Evolutionary conservation across 2,329 filamentous ascomycete genomes (phyloP), one percentile per base, ranked within the genome.

Genomic region (Curvularia sp.): DNA sequence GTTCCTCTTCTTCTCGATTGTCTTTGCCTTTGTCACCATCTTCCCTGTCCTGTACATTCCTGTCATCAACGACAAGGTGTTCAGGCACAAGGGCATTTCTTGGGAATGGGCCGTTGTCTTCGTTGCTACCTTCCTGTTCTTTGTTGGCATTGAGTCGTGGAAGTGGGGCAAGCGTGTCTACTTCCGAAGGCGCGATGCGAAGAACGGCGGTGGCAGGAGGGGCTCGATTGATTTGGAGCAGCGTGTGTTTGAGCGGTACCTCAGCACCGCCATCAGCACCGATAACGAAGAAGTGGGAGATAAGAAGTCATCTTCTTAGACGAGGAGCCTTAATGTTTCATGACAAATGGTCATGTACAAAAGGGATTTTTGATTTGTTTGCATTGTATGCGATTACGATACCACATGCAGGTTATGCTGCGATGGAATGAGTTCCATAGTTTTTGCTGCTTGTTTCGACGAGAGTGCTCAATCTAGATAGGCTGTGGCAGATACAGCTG

Each of bases 41-140:
- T 75, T 76, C 53, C 71, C 70, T 0, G 65, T 75, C 30, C 61
- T 75, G 10, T 91, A 91, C 67, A 90, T 91, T 49, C 89, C 89
- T 0, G 85, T 86, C 15, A 82, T 91, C 68, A 89, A 89, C 73
- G 81, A 82, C 28, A 77, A 78, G 2, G 87, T 90, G 0, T 90
- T 90, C 74, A 84, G 87, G 68, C 88, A 90, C 68, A 82, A 78
- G 5, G 83, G 84, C 0, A 90, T 91, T 58, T 82, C 77, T 12
- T 89, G 87, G 87, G 88, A 91, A 71, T 91, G 88, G 89, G 85
- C 79, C 0, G 82, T 91, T 48, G 85, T 90, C 1, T 85, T 91
- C 59, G 79, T 88, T 35, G 83, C 84, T n/a, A 81, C 84, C 0
- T 71, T 84, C 1, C 71, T 90, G 2, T 92, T 91, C 78, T 85